Percentiles rank a stretch among this genome's conserved stretches.
These are phyloP conservation scores for Phialocephala subalpina DNA, from an alignment of 2,329 filamentous ascomycete species.

Conservation along the genomic window DNA sequence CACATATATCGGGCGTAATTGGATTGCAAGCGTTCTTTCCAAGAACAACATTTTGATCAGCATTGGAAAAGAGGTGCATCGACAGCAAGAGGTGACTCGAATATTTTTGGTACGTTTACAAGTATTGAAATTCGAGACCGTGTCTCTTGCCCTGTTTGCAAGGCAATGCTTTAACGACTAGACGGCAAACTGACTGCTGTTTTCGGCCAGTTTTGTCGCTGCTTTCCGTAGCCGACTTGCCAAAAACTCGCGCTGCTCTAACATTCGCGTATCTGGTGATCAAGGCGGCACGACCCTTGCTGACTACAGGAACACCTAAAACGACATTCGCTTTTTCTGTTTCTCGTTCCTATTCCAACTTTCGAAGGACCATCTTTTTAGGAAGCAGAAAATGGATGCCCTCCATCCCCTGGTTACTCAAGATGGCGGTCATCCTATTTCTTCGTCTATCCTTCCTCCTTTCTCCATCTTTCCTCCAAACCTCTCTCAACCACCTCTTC, in stretches of 20 bases:
- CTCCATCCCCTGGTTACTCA: slow-evolving; percentile 25
- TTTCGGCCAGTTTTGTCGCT: slow-evolving; percentile 33
- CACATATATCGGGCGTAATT: no score
- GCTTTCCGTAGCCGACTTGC: slow-evolving; percentile 32
- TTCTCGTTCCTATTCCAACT: slow-evolving; percentile 23
- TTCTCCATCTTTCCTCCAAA: slow-evolving; percentile 30
- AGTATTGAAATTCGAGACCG: no score
- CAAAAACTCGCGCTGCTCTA: slow-evolving; percentile 35
- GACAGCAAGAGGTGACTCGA: no score
- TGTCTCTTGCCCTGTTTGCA: no score
- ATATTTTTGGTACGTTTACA: no score
- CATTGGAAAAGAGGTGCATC: no score
- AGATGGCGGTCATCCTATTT: slow-evolving; percentile 31
- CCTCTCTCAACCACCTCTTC: slow-evolving; percentile 28
- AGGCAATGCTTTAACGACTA: slow-evolving; percentile 31
- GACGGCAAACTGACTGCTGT: slow-evolving; percentile 35
- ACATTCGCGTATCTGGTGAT: slow-evolving; percentile 30
- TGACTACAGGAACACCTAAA: slow-evolving; percentile 1
- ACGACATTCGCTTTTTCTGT: slow-evolving; percentile 24
- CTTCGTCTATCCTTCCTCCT: slow-evolving; percentile 24
- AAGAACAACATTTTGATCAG: no score
- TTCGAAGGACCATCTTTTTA: slow-evolving; percentile 18
- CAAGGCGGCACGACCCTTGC: slow-evolving; percentile 33
- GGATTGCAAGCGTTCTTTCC: no score
- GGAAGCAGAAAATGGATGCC: slow-evolving; percentile 29